Percentiles rank a stretch among this genome's conserved stretches.
These are phyloP conservation scores for Anaeromyces robustus DNA, from an alignment of 192 early-diverging fungal genomes.

Conservation along the genomic window DNA sequence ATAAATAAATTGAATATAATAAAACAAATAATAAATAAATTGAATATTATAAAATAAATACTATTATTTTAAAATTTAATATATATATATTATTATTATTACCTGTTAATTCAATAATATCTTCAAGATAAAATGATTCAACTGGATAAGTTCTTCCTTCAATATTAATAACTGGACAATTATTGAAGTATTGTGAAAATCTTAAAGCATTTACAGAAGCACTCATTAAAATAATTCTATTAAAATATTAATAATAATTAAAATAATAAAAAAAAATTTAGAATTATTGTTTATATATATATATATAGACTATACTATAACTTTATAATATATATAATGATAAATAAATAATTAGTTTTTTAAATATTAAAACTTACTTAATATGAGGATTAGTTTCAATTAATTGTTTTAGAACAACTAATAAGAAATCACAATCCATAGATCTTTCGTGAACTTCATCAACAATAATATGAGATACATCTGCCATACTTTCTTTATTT, in stretches of 20 bases:
- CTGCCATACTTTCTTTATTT: conserved; percentile 31
- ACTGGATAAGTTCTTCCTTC: conserved; percentile 40
- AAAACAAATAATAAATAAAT: too few species aligned
- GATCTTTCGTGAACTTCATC: conserved; percentile 70
- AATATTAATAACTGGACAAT: conserved; percentile 11
- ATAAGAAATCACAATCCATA: conserved; percentile 58
- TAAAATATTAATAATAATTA: conserved; percentile 7
- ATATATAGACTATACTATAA: too few species aligned
- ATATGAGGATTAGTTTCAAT: neutral
- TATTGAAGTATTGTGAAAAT: conserved; percentile 34
- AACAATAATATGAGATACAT: conserved; percentile 52
- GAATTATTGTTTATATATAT: too few species aligned
- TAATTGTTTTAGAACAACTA: conserved; percentile 46
- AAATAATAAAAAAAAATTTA: neutral
- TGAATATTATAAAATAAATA: too few species aligned
- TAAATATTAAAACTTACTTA: too few species aligned
- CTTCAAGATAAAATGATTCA: conserved; percentile 39
- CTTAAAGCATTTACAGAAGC: conserved; percentile 49
- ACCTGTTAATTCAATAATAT: conserved; percentile 35
- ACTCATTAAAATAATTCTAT: conserved; percentile 49
- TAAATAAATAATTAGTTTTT: too few species aligned
- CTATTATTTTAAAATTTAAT: too few species aligned
- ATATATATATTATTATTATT: conserved; percentile 7
- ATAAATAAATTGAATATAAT: too few species aligned
- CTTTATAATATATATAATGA: too few species aligned